Evolutionary conservation across 106 monocot genomes (phyloP).

Genomic region (Dioscorea alata): DNA sequence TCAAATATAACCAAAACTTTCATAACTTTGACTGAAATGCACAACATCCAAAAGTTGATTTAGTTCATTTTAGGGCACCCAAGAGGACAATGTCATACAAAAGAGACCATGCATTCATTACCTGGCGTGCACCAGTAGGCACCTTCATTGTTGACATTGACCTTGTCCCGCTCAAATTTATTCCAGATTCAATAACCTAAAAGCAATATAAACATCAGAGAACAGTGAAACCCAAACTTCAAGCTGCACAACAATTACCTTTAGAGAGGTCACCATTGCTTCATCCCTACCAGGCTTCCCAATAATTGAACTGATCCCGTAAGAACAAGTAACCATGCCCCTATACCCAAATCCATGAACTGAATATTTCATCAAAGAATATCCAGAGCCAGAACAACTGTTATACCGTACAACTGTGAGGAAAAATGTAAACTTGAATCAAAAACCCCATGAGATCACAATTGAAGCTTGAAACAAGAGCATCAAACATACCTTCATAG

Average conservation of each 20-base stretch:
- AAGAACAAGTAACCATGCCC: neutral
- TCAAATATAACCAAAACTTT: too few species aligned
- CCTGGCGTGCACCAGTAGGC: constrained; percentile 1
- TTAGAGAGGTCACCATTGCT: neutral
- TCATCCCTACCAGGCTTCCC: neutral
- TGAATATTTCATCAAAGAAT: neutral
- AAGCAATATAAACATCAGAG: neutral
- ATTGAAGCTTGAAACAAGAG: neutral
- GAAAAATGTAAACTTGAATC: neutral
- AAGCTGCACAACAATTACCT: neutral
- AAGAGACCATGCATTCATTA: neutral
- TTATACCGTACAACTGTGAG: neutral
- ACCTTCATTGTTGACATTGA: neutral
- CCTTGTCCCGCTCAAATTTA: neutral
- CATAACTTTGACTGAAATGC: too few species aligned
- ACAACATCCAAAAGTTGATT: too few species aligned
- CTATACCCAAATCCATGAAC: neutral
- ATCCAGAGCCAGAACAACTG: neutral
- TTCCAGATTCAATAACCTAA: neutral
- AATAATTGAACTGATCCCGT: neutral
- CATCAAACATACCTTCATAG: neutral
- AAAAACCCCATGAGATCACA: neutral
- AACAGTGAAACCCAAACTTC: neutral
- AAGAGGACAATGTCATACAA: neutral
- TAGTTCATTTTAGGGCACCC: too few species aligned